phyloP scores from a whole-genome alignment of 306 rosid species.

The Cicer cuneatum region DNA sequence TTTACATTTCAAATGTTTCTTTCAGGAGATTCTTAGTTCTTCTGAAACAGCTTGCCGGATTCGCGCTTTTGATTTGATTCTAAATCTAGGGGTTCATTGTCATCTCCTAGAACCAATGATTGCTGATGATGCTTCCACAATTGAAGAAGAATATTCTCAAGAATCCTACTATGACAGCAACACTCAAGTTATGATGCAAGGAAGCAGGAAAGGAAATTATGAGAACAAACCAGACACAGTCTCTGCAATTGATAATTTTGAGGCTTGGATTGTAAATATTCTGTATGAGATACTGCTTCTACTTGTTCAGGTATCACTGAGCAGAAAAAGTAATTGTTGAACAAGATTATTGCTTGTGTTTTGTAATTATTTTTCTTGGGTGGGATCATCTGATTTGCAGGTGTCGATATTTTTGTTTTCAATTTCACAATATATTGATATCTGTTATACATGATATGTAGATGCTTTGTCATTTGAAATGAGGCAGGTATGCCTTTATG shows the following conservation, averaged over 20 bases:
- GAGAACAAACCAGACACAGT: constrained; percentile 50
- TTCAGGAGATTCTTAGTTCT: constrained; percentile 96
- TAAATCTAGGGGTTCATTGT: constrained; percentile 99
- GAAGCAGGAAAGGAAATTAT: constrained; percentile 59
- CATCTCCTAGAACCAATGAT: constrained; percentile 88
- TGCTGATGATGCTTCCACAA: constrained; percentile 64
- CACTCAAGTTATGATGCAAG: constrained; percentile 68
- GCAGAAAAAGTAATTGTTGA: constrained; percentile 27
- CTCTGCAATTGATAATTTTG: constrained; percentile 79
- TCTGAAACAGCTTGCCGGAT: constrained; percentile 75
- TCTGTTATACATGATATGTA: constrained; percentile 25
- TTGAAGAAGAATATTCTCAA: constrained; percentile 90
- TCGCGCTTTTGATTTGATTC: constrained; percentile 96
- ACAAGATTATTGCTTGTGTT: constrained; percentile 33
- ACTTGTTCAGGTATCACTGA: constrained; percentile 87
- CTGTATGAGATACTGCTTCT: constrained; percentile 86
- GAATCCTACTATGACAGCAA: constrained; percentile 80
- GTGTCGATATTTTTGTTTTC: constrained; percentile 3
- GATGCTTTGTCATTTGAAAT: constrained; percentile 24
- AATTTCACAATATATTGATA: constrained; percentile 22
- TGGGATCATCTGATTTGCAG: constrained; percentile 34
- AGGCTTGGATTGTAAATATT: constrained; percentile 89
- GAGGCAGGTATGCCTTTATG: constrained; percentile 14
- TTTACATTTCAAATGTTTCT: constrained; percentile 41
- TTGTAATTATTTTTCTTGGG: constrained; percentile 21